These are phyloP conservation scores for Cladosporium sphaerospermum DNA, from an alignment of 2,329 filamentous ascomycete genomes.

Conservation along the genomic window DNA sequence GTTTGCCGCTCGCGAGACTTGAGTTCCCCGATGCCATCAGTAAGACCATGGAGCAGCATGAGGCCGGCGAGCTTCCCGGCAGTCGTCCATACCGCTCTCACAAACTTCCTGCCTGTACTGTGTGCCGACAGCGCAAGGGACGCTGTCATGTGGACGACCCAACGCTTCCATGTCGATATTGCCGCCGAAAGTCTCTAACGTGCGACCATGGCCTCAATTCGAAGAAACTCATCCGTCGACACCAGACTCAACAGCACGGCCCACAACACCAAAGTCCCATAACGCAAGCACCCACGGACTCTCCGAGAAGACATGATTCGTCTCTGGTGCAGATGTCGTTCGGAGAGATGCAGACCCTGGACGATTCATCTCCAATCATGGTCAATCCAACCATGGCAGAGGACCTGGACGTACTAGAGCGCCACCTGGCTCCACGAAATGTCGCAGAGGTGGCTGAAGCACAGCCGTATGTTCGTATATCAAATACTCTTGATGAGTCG, in stretches of 20 bases:
- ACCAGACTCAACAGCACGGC: background rate
- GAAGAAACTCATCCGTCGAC: background rate
- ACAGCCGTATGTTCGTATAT: slow-evolving; percentile 46
- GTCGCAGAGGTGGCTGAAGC: slow-evolving; percentile 19
- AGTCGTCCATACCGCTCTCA: slow-evolving; percentile 10
- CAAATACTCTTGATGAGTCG: slow-evolving; percentile 37
- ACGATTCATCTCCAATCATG: slow-evolving; percentile 19
- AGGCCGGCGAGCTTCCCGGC: background rate
- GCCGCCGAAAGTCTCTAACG: background rate
- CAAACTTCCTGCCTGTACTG: slow-evolving; percentile 7
- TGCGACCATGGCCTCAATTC: background rate
- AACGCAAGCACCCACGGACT: background rate
- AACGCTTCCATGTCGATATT: slow-evolving; percentile 4
- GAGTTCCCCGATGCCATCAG: too few relatives aligned
- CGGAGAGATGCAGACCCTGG: background rate
- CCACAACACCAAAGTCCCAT: background rate
- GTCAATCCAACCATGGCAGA: slow-evolving; percentile 37
- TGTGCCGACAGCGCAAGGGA: slow-evolving; percentile 5
- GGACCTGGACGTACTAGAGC: slow-evolving; percentile 36
- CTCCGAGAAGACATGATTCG: background rate
- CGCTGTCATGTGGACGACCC: slow-evolving; percentile 3
- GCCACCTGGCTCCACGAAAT: slow-evolving; percentile 32
- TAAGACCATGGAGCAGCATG: too few relatives aligned
- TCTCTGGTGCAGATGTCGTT: background rate
- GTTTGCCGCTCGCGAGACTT: too few relatives aligned